Evolutionary conservation across 352 stramenopile species (phyloP), one percentile per base, ranked within the genome.

Genomic region (Phytopythium cucurbitacearum): DNA sequence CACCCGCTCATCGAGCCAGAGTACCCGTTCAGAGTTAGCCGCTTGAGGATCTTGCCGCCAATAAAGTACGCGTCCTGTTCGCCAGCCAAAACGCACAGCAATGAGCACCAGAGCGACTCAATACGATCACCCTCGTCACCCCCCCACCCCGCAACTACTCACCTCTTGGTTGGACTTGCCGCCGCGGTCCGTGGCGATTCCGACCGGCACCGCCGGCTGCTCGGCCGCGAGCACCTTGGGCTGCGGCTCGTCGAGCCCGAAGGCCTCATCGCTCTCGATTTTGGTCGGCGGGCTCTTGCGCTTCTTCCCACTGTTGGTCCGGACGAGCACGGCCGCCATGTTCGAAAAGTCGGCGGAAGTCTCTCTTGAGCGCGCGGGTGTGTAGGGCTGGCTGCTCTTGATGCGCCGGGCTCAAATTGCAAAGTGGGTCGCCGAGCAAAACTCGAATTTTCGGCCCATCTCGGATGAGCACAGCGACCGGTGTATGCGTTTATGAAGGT

Each of bases 21-120:
- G 63, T 89, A 92, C 7, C 84, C 84, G 53, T 94, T 94, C 12
- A 94, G 66, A 39, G 84, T 92, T 53, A 91, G 63, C 15, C 84
- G 74, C 48, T 75, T 53, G 2, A 73, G 62, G 3, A 65, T 55
- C 21, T 78, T 86, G 32, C 79, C 78, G 36, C 84, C 84, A 41
- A 94, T 78, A 57, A 86, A 91, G 56, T 94, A 94, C 8, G 75
- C 75, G 59, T 94, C 84, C 84, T 94, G 48, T 50, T 21, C 48
- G 7, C 35, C 38, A 38, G 12, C 2, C 39, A 55, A 33, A 8
- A 33, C 3, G 51, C 4, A 44, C 5, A 42, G 40, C 13, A 56
- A 40, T 15, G 12, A 12, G 38, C n/a, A 28, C 21, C 21, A 2
- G 21, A 28, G 21, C 21, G 2, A 1, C 21, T 28, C 21, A 28